Evolutionary conservation across 169 alveolate genomes (phyloP), one percentile per base, ranked within the genome.

Genomic region (Cryptosporidium xiaoi): DNA sequence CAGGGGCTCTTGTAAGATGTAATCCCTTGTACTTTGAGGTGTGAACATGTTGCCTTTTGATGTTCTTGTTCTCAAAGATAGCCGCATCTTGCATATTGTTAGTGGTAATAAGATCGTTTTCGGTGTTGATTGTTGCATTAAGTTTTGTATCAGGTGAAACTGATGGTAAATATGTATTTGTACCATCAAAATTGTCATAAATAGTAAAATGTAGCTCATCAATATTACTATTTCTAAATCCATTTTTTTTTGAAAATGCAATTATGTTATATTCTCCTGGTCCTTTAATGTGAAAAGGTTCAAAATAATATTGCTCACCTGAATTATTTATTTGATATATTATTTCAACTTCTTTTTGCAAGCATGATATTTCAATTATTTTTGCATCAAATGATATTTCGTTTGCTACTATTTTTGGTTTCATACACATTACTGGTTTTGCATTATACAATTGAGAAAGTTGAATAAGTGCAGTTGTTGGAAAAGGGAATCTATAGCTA

Each of bases 401-500:
- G 20, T 48, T 15, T 15, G 56, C 24, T 34, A 18, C 31, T 15
- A 77, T 46, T 24, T 15, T 48, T n/a, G 87, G 87, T 33, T 60
- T 60, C 20, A 46, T 10, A 40, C 87, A 77, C 16, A 62, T 31
- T 33, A 77, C 36, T 62, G 58, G 71, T 34, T 77, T 77, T 10
- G 87, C 77, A 12, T 12, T 56, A 48, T 77, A 60, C 1, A 77
- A 71, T 20, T 60, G 69, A n/a, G 87, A 77, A 8, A 77, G 44
- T 24, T 62, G 69, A 44, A 77, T 77, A 62, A 58, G 87, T 4
- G 87, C 87, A 60, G 33, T 77, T 34, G 87, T 58, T 56, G 87
- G 87, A 36, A 71, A 77, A 48, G 87, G 87, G 29, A 77, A 77
- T 20, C 87, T 60, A 66, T 77, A 77, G 64, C 77, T 62, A 5